Base-by-base conservation (phyloP, 2,329 filamentous ascomycete genomes). In the Fusarium piperis region DNA sequence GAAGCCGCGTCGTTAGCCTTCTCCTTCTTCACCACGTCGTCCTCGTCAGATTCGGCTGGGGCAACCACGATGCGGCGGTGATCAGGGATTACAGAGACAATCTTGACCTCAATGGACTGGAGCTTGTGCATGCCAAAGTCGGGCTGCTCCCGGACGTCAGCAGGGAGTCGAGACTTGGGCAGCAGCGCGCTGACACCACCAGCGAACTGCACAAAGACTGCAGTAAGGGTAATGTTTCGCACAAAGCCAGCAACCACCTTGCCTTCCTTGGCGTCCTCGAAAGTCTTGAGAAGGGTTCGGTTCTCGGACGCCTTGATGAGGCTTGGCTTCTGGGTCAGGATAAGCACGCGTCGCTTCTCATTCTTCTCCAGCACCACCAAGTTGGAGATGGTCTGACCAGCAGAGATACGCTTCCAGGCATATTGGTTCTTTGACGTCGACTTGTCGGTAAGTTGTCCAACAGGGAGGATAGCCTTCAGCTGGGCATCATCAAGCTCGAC, bases 301-400 rank as follows among this genome's bases (percentile, higher is more conserved):
- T 92, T 86, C 79, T 92, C 91, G 56, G 91, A 88, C 58, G 92
- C 94, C 74, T 92, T 90, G 65, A 97, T 85, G 28, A 99, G 85
- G 76, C 91, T 94, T 36, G 93, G 91, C 82, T 98, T 98, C 80
- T 93, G 93, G 3, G 93, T 93, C 5, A 99, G 84, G 12, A 90
- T 88, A 62, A 98, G 89, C 41, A 92, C 89, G 55, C 91, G 90
- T 62, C 93, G 93, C 67, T 91, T 88, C 70, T 94, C 90, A 67
- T 94, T 89, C 81, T 97, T 97, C 75, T 94, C 91, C n/a, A 99
- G 83, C 15, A 98, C 90, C 38, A 97, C 85, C n/a, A 99, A 85
- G 59, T 96, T 91, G 18, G 90, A 89, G 51, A 99, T 83, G 28
- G 89, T 93, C 82, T 97, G 94, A 3, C 95, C 95, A 55, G 97